Evolutionary conservation across 2,329 filamentous ascomycete genomes (phyloP), one percentile per base, ranked within the genome.

Genomic region (Colletotrichum cereale): DNA sequence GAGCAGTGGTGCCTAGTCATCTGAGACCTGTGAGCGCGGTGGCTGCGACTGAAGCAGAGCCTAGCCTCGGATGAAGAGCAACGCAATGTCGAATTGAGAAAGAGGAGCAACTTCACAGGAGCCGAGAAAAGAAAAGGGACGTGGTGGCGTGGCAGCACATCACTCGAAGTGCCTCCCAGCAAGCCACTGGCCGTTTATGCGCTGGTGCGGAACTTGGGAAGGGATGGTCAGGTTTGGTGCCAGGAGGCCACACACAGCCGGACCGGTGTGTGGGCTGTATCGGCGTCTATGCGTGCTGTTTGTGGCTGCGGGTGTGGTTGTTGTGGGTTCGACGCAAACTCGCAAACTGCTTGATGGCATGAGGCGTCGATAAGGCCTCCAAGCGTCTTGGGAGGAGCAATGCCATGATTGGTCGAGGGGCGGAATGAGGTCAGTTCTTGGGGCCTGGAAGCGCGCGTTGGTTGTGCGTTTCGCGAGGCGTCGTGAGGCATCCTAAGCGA

Each of bases 401-500:
- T 12, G 21, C 10, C 34, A 36, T 71, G 57, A 56, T 62, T 71
- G 67, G 63, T 44, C 48, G 34, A 29, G 21, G 21, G 34, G 58
- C n/a, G 52, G 58, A 21, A 71, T 52, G 58, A 68, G 42, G 58
- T 64, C 52, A 67, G 34, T 55, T 50, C 26, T 29, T 29, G 36
- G 47, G 16, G 34, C 26, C n/a, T 29, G 36, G 47, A 11, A 26
- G 40, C 24, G 21, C 52, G 34, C 42, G 44, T 36, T 57, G 66
- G 52, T 42, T 57, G 36, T 40, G 56, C 55, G 55, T 48, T 48
- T 56, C 55, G 67, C 52, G n/a, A 56, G 55, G 62, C 42, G 47
- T 53, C 47, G 38, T 31, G 44, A 71, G 50, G 58, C 47, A 67
- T 58, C 57, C 57, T 29, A 62, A 63, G 60, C 12, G 65, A 67